phyloP scores from a whole-genome alignment of 2,329 filamentous ascomycete genomes.

The Madurella fahalii region DNA sequence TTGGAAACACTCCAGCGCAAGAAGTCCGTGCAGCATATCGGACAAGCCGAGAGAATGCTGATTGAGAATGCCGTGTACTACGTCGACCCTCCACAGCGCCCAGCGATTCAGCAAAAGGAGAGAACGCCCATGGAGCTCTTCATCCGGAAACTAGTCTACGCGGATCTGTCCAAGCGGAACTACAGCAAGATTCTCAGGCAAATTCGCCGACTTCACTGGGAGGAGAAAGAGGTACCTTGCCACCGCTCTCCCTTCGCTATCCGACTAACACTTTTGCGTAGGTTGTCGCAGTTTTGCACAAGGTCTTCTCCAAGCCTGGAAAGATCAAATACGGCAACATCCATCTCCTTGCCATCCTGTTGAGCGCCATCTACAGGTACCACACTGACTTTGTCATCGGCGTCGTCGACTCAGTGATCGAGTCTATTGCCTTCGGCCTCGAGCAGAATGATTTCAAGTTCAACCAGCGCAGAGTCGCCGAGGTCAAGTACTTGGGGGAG shows the following conservation, averaged over 20 bases:
- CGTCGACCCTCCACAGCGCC: conserved; percentile 88
- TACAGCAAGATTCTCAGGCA: conserved; percentile 93
- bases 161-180: conserved; percentile 90
- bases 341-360: conserved; percentile 83
- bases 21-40: conserved; percentile 91
- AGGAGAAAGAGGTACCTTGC: conserved; percentile 69
- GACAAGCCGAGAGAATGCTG: conserved; percentile 93
- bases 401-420: conserved; percentile 88
- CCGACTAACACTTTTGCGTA: conserved; percentile 19
- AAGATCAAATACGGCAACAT: conserved; percentile 99
- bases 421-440: conserved; percentile 80
- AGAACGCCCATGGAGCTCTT: conserved; percentile 89
- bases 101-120: conserved; percentile 95
- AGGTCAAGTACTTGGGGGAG: conserved; percentile 94
- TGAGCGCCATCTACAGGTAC: conserved; percentile 84
- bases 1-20: conserved; percentile 93
- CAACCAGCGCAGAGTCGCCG: conserved; percentile 89
- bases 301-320: conserved; percentile 91
- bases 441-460: conserved; percentile 97
- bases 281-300: conserved; percentile 56
- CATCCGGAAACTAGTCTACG: conserved; percentile 85
- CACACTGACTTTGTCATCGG: conserved; percentile 86
- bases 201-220: conserved; percentile 94
- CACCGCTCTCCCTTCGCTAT: neutral
- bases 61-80: conserved; percentile 98